Evolutionary conservation across 768 basidiomycete genomes (phyloP), one percentile per base, ranked within the genome.

Genomic region (Phanerodontia chrysosporium): DNA sequence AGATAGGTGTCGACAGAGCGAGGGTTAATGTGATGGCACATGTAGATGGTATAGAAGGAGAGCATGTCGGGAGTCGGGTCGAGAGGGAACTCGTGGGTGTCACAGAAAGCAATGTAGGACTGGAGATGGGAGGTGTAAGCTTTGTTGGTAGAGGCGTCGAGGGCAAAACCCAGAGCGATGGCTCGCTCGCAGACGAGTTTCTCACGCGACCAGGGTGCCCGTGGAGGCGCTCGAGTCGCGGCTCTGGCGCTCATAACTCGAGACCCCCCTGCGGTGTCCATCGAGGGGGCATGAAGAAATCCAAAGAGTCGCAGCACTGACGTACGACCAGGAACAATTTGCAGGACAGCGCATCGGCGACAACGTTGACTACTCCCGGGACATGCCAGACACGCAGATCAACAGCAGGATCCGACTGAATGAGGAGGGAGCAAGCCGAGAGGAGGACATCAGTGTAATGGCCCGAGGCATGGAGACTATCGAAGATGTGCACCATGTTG

Each of bases 61-160:
- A 80, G 63, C 0, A 76, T 77, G 49, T 78, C 71, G 1, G 62
- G 55, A 0, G 75, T 76, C 0, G 78, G 79, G 0, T 75, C 66
- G 14, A 75, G 27, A 4, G 75, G 67, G 14, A 76, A 62, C 1
- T 67, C 6, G 54, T 80, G 76, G 0, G 59, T 0, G 0, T 58
- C 27, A 39, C 68, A 66, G 61, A 80, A 79, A 0, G 66, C 61
- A 10, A 77, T 25, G 45, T 78, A 79, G 1, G 73, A 77, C 25
- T 75, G 69, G 22, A 76, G 58, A 7, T 72, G 68, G 0, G 74
- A 76, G 0, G 65, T 53, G 61, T 78, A 79, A 0, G 67, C 55
- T 0, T 22, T 0, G 0, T 18, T 3, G 0, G 73, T 70, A 3
- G 66, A 66, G 0, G 7, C 8, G 27, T 58, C 58, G 16, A 58